phyloP scores from a whole-genome alignment of 1,284 basidiomycete genomes.

The Porogramme epimiltina region DNA sequence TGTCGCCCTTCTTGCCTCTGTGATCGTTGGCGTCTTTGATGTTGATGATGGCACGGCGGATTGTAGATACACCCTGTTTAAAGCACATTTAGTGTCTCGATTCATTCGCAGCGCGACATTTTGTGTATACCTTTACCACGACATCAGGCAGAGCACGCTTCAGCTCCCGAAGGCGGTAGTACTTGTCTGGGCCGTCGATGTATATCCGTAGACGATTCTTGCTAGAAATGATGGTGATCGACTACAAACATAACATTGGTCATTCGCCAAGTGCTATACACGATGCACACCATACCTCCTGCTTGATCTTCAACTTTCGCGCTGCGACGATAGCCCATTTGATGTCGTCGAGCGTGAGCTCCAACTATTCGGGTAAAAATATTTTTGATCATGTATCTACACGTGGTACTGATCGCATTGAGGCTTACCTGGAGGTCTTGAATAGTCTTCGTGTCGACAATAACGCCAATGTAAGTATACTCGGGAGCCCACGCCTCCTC shows the following conservation, averaged over 20 bases:
- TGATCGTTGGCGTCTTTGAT: slow-evolving; percentile 83
- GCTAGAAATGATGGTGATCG: slow-evolving; percentile 73
- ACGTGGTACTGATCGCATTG: neutral
- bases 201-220: slow-evolving; percentile 88
- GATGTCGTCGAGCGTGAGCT: slow-evolving; percentile 91
- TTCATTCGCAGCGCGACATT: neutral
- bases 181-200: slow-evolving; percentile 83
- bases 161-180: slow-evolving; percentile 85
- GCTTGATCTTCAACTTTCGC: slow-evolving; percentile 93
- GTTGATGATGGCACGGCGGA: slow-evolving; percentile 91
- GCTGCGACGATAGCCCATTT: slow-evolving; percentile 89
- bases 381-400: neutral
- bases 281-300: slow-evolving; percentile 63
- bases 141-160: slow-evolving; percentile 82
- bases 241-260: slow-evolving; percentile 40
- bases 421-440: slow-evolving; percentile 79
- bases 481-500: slow-evolving; percentile 96
- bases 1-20: slow-evolving; percentile 79
- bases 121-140: slow-evolving; percentile 76
- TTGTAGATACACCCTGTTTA: slow-evolving; percentile 71
- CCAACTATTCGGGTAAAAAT: slow-evolving; percentile 56
- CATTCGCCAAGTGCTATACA: neutral
- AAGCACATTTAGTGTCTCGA: too few relatives aligned
- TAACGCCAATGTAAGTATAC: slow-evolving; percentile 92
- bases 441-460: slow-evolving; percentile 90